These are phyloP conservation scores for Forsythia viridissima DNA, from an alignment of 257 asterid genomes.

Conservation along the genomic window DNA sequence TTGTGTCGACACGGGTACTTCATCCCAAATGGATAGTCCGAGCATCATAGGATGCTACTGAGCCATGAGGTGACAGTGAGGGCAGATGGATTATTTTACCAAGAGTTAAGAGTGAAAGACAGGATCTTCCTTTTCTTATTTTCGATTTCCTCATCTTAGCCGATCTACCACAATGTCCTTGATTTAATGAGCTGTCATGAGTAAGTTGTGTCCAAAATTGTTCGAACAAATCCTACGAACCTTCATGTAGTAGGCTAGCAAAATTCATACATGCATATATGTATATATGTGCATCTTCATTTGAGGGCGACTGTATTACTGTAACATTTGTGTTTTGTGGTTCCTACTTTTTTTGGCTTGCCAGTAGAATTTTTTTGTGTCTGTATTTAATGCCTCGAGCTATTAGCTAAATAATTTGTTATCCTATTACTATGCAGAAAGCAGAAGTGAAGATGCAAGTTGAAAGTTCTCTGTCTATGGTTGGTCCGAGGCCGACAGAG, in stretches of 20 bases:
- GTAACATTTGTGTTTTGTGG: background rate
- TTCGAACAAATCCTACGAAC: background rate
- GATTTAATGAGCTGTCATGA: background rate
- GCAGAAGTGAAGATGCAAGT: slow-evolving; percentile 62
- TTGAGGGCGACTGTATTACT: background rate
- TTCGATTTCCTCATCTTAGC: too few relatives aligned
- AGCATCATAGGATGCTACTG: too few relatives aligned
- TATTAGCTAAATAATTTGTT: too few relatives aligned
- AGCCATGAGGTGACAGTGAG: too few relatives aligned
- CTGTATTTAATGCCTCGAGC: too few relatives aligned
- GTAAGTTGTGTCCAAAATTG: background rate
- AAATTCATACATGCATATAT: background rate
- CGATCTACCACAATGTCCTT: background rate
- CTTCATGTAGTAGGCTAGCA: background rate
- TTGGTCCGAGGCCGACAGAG: slow-evolving; percentile 81
- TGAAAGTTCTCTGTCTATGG: slow-evolving; percentile 83
- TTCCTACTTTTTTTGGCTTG: background rate
- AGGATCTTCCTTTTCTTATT: too few relatives aligned
- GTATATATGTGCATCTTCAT: background rate
- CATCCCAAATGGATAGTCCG: too few relatives aligned
- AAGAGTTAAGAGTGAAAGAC: too few relatives aligned
- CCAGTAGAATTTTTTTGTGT: too few relatives aligned
- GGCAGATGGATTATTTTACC: too few relatives aligned
- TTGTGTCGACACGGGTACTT: too few relatives aligned
- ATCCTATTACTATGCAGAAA: background rate